Conservation (phyloP, 2,329 filamentous ascomycete genomes). For the Gnomoniopsis smithogilvyi region DNA sequence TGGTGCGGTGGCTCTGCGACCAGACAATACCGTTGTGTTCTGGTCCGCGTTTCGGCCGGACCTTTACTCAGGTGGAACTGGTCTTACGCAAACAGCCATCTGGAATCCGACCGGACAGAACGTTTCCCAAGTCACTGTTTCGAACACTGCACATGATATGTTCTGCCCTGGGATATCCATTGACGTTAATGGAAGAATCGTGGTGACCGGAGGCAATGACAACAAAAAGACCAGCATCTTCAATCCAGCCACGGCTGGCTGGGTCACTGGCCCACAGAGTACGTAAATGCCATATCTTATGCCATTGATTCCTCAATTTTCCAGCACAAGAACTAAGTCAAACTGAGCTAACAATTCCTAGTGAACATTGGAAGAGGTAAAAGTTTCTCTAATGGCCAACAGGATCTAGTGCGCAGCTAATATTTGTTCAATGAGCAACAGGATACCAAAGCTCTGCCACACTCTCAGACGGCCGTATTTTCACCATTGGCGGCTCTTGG, state of each 20-base stretch:
- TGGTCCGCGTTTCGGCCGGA: conserved; percentile 15
- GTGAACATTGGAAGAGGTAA: conserved; percentile 33
- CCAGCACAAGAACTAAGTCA: background rate
- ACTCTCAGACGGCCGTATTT: conserved; percentile 50
- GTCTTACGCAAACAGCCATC: conserved; percentile 20
- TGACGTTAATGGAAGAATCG: conserved; percentile 43
- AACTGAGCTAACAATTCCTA: conserved; percentile 38
- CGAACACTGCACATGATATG: conserved; percentile 50
- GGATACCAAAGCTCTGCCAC: conserved; percentile 51
- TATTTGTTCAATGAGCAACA: no score
- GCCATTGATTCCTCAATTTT: background rate
- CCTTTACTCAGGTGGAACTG: conserved; percentile 18
- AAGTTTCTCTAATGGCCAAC: no score
- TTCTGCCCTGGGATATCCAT: conserved; percentile 55
- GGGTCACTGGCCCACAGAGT: background rate
- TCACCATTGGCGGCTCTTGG: conserved; percentile 55
- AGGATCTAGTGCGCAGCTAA: no score
- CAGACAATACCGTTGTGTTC: background rate
- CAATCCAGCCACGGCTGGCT: conserved; percentile 21
- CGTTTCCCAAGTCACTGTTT: conserved; percentile 29
- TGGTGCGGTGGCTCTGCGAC: background rate
- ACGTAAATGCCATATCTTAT: background rate
- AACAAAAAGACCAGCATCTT: conserved; percentile 36
- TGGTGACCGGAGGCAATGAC: conserved; percentile 55
- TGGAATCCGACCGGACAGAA: conserved; percentile 20